Evolutionary conservation across 441 rosid genomes (phyloP).

Genomic region (Mallotus repandus): DNA sequence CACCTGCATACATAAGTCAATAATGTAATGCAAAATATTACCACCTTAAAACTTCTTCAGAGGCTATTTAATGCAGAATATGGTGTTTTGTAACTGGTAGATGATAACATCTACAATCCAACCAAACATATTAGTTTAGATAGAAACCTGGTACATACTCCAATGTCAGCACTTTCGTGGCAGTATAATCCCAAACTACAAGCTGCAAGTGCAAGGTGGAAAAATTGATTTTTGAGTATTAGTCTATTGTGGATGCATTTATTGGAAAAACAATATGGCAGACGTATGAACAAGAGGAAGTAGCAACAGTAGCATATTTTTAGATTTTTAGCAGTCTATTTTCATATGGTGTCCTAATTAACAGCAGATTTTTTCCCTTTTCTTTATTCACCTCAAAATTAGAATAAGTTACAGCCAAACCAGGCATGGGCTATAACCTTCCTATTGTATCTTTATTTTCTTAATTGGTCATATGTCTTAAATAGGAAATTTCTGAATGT

Average conservation of each 20-base stretch:
- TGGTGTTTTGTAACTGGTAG: background rate
- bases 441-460: too few species aligned
- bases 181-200: slow-evolving; percentile 93
- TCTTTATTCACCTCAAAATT: too few species aligned
- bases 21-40: background rate
- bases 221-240: slow-evolving; percentile 10
- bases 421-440: too few species aligned
- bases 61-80: background rate
- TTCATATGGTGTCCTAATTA: too few species aligned
- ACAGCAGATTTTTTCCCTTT: too few species aligned
- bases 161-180: slow-evolving; percentile 84
- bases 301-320: too few species aligned
- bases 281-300: too few species aligned
- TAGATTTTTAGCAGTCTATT: too few species aligned
- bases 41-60: background rate
- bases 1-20: slow-evolving; percentile 45
- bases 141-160: slow-evolving; percentile 90
- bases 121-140: slow-evolving; percentile 27
- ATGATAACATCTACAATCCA: slow-evolving; percentile 5
- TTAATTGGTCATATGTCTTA: too few species aligned
- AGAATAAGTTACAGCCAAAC: too few species aligned
- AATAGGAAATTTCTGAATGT: too few species aligned
- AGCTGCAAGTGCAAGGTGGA: slow-evolving; percentile 40
- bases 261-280: too few species aligned
- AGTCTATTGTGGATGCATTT: background rate